Conservation (phyloP, 2,329 filamentous ascomycete genomes). For the Arthrobotrys megalospora region DNA sequence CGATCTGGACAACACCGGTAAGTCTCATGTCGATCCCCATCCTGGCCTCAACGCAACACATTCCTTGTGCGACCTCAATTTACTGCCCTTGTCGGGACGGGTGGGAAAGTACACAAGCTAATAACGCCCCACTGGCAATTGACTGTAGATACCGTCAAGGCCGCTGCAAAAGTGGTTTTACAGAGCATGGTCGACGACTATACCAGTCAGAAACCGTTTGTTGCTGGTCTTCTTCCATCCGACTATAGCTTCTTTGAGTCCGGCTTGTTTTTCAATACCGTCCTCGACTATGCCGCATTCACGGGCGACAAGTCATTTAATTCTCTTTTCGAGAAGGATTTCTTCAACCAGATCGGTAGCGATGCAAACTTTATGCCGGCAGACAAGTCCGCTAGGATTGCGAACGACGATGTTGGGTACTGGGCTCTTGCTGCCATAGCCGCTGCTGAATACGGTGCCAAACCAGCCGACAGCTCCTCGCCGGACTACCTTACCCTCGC, state of each 20-base stretch:
- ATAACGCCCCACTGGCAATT: neutral
- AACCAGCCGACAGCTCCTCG: constrained; percentile 73
- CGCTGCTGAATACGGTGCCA: constrained; percentile 78
- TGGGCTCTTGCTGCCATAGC: constrained; percentile 79
- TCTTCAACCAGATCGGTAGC: constrained; percentile 42
- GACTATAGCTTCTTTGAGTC: constrained; percentile 45
- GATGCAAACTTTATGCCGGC: constrained; percentile 35
- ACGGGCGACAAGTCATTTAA: constrained; percentile 51
- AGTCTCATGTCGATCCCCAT: constrained; percentile 37
- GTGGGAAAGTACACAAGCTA: neutral
- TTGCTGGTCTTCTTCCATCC: constrained; percentile 35
- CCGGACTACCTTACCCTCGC: constrained; percentile 78
- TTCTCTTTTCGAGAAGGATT: constrained; percentile 47
- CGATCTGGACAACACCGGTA: constrained; percentile 44
- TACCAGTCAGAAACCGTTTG: constrained; percentile 37
- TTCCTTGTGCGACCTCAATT: constrained; percentile 10
- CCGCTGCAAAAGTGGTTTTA: constrained; percentile 37
- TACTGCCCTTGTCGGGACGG: constrained; percentile 6
- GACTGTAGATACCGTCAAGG: constrained; percentile 34
- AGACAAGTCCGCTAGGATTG: neutral
- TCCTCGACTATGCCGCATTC: constrained; percentile 54
- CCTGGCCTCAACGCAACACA: constrained; percentile 47
- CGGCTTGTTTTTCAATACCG: constrained; percentile 51
- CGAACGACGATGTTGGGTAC: constrained; percentile 81
- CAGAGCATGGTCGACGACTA: constrained; percentile 44